Evolutionary conservation across 495 filamentous ascomycete species (phyloP), one percentile per base, ranked within the genome.

Genomic region (Talaromyces thailandensis): DNA sequence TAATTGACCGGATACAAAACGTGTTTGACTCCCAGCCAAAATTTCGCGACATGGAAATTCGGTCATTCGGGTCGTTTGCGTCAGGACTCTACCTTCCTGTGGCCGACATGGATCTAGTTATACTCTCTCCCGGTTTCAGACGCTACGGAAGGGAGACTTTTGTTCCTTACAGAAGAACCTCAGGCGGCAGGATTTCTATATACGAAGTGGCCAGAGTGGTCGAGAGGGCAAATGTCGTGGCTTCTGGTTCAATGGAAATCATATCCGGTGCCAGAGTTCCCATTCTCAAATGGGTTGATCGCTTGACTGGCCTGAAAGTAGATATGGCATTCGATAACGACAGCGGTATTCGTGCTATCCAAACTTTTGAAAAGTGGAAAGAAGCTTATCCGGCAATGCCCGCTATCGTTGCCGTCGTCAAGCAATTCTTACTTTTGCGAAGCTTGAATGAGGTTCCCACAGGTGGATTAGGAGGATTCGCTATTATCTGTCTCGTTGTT

Each of bases 251-350:
- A 1, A 73, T 89, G 14, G 81, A 88, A 64, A 74, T 87, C 23
- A 90, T 98, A 55, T 56, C 79, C 0, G 75, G 79, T 61, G 94
- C 95, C 11, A 91, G 88, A 69, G 94, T 98, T 4, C 94, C 94
- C 0, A 84, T 98, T n/a, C 77, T 97, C 69, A 98, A 98, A 68
- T 98, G 87, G 65, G 74, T 89, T 32, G 93, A 98, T 63, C 75
- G 70, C 51, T 58, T 77, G 52, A 96, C 92, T 2, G 82, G 82
- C 7, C 76, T 98, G 50, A 86, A 84, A 45, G 85, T 98, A 23
- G 94, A 98, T 69, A 75, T 98, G 45, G 97, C 93, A 1, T 96
- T 98, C 69, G 95, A 98, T 74, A 98, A 97, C 67, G 72, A 84
- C 26, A 88, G 86, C 43, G 94, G 94, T 4, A 63, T 96, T 25